These are phyloP conservation scores for Halophytophthora polymorphica DNA, from an alignment of 352 stramenopile species.

Conservation along the genomic window DNA sequence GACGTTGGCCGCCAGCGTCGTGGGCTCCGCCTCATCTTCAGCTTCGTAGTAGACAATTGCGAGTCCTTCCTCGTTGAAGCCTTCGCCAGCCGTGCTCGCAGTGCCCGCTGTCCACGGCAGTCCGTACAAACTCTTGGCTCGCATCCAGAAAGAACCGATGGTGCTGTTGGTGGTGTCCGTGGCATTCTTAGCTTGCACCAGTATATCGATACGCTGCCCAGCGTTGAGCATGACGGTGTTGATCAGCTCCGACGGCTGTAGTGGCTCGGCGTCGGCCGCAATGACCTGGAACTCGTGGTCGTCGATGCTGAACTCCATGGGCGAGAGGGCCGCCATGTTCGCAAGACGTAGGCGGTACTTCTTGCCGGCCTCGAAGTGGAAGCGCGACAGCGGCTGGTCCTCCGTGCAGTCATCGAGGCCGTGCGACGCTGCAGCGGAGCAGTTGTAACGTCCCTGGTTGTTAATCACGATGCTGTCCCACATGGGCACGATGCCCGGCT, in stretches of 20 bases:
- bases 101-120: slow-evolving; percentile 23
- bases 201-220: slow-evolving; percentile 28
- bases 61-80: slow-evolving; percentile 23
- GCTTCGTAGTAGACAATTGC: slow-evolving; percentile 20
- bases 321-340: slow-evolving; percentile 27
- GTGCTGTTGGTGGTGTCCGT: neutral
- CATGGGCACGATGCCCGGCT: slow-evolving; percentile 14
- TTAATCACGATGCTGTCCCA: slow-evolving; percentile 33
- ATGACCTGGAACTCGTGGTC: slow-evolving; percentile 26
- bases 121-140: slow-evolving; percentile 15
- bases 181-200: slow-evolving; percentile 18
- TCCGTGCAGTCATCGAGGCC: slow-evolving; percentile 11
- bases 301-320: slow-evolving; percentile 33
- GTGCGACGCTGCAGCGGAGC: slow-evolving; percentile 14
- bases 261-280: slow-evolving; percentile 19
- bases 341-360: slow-evolving; percentile 29
- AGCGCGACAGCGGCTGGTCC: slow-evolving; percentile 17
- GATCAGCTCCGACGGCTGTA: slow-evolving; percentile 24
- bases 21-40: slow-evolving; percentile 8
- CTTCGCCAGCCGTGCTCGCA: slow-evolving; percentile 6
- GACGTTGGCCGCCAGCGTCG: slow-evolving; percentile 12
- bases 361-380: slow-evolving; percentile 22
- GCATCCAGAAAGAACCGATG: slow-evolving; percentile 25
- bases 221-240: slow-evolving; percentile 26
- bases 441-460: slow-evolving; percentile 30